Evolutionary conservation across 2,329 filamentous ascomycete genomes (phyloP), one percentile per base, ranked within the genome.

Genomic region (Clonostachys byssicola): DNA sequence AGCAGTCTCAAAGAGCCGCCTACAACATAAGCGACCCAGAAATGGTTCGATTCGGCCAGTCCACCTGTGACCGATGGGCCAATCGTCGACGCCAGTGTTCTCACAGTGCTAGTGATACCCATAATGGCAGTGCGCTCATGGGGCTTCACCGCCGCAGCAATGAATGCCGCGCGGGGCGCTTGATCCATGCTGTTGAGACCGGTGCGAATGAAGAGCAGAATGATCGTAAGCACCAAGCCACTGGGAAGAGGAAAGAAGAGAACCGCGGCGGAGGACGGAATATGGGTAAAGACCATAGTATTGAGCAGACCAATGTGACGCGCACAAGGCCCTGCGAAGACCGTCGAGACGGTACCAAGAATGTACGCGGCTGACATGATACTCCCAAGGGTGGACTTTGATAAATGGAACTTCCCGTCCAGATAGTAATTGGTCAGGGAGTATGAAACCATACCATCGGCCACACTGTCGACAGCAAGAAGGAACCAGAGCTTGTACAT

Each of bases 151-250:
- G 85, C 80, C 0, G 82, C 82, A 1, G 83, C 81, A 44, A 88
- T 85, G 48, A 88, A 80, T 0, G 84, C 83, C 1, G 82, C 70
- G 3, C 84, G 72, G 0, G 84, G 84, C 0, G 80, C 83, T 65
- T 87, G 83, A 52, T 87, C 84, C 81, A 88, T 86, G 51, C 77
- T 82, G 56, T 86, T 86, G 41, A 87, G 66, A 0, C 80, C 80
- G 4, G 81, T 72, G 6, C 83, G 74, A 17, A 86, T 60, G 23
- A 85, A 70, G 2, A 88, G 65, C 0, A 87, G 66, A 0, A 67
- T 67, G 1, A 80, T 73, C 0, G 80, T 78, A 40, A 79, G 57
- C 38, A 70, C 70, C 2, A 84, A 64, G 3, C 64, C 67, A 6
- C 63, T 65, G 0, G 83, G 78, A 1, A 77, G 57, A 0, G 83